phyloP scores from a whole-genome alignment of 1,284 basidiomycete genomes.

The Stygiomarasmius scandens region DNA sequence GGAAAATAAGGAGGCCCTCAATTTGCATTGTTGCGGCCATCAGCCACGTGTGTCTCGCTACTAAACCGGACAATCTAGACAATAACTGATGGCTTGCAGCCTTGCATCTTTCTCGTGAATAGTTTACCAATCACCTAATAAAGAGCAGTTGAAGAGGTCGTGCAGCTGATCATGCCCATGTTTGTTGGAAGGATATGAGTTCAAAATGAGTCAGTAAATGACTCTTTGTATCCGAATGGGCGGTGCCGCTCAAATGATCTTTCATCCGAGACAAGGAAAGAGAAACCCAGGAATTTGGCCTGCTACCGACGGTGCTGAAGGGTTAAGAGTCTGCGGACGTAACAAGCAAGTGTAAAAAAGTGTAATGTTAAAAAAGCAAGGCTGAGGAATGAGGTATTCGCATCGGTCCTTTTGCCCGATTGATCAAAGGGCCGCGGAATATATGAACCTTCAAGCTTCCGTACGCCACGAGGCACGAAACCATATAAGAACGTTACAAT shows the following conservation, averaged over 20 bases:
- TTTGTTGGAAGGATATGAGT: too few species aligned
- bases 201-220: neutral
- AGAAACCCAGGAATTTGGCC: neutral
- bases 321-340: neutral
- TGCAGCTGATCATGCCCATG: too few species aligned
- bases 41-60: slow-evolving; percentile 4
- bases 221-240: neutral
- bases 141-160: too few species aligned
- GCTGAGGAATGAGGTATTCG: neutral
- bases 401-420: neutral
- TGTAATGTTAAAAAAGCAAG: slow-evolving; percentile 1
- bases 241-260: neutral
- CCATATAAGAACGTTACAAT: slow-evolving; percentile 39
- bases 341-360: neutral
- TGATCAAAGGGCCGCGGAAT: neutral
- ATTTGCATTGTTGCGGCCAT: too few species aligned
- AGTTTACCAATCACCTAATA: too few species aligned
- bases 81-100: too few species aligned
- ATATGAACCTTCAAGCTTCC: neutral
- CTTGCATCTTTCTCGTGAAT: too few species aligned
- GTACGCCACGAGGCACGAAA: slow-evolving; percentile 8
- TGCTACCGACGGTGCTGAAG: neutral
- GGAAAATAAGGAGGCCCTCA: too few species aligned
- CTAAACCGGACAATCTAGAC: neutral
- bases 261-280: neutral